phyloP scores from a whole-genome alignment of 2,329 filamentous ascomycete genomes.

The Pyrenochaeta sp. region DNA sequence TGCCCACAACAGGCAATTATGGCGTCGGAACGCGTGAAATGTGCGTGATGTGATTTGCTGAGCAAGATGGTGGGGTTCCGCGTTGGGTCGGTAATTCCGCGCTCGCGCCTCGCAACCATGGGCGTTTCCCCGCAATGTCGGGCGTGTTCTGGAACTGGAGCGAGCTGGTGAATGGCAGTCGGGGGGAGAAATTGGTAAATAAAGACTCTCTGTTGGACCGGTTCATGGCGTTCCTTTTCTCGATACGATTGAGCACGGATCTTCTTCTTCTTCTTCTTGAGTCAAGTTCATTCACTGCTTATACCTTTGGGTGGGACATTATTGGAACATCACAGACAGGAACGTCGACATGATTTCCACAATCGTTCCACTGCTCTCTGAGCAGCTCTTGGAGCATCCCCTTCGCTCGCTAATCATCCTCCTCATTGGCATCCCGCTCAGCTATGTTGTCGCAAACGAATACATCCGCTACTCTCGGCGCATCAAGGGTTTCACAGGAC shows the following conservation, averaged over 20 bases:
- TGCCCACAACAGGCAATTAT: too few relatives aligned
- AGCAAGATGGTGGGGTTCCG: neutral
- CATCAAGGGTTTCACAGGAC: constrained; percentile 50
- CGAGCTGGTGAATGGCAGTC: neutral
- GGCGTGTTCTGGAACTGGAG: neutral
- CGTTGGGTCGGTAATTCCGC: constrained; percentile 25
- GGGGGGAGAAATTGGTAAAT: neutral
- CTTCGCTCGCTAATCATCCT: constrained; percentile 30
- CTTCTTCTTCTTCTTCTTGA: too few relatives aligned
- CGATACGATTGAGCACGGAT: too few relatives aligned
- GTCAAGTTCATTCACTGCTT: too few relatives aligned
- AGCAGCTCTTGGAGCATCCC: constrained; percentile 33
- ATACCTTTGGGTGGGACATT: neutral
- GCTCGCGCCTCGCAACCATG: neutral
- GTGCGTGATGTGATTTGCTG: neutral
- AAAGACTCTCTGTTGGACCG: too few relatives aligned
- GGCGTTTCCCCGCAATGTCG: constrained; percentile 25
- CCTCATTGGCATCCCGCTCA: constrained; percentile 38
- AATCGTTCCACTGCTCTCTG: constrained; percentile 32
- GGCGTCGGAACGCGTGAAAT: neutral
- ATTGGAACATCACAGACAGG: neutral
- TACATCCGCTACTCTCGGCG: constrained; percentile 44
- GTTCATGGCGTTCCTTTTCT: too few relatives aligned
- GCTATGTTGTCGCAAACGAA: constrained; percentile 51
- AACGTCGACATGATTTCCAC: constrained; percentile 37